phyloP scores from a whole-genome alignment of 768 basidiomycete genomes.

The Crassisporium funariophilum region DNA sequence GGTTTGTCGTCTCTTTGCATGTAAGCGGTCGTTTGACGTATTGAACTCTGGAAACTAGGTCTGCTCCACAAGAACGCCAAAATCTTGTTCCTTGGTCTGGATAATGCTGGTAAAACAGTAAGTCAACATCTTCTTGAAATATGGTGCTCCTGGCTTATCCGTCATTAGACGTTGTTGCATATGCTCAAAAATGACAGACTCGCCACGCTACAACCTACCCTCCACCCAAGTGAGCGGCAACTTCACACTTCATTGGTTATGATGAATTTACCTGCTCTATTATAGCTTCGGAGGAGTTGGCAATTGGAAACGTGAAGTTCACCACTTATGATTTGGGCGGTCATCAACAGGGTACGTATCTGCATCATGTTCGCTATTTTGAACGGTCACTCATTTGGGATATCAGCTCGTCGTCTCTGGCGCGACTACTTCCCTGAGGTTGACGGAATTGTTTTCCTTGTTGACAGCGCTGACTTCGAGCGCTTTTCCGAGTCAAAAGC shows the following conservation, averaged over 20 bases:
- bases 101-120: constrained; percentile 99
- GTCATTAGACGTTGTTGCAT: constrained; percentile 85
- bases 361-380: neutral
- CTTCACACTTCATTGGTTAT: constrained; percentile 5
- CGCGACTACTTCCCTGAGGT: constrained; percentile 99
- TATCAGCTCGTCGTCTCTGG: constrained; percentile 96
- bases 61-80: constrained; percentile 98
- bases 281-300: constrained; percentile 95
- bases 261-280: constrained; percentile 6
- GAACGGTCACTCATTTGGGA: neutral
- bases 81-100: constrained; percentile 97
- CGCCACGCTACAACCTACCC: constrained; percentile 95
- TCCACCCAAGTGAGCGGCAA: constrained; percentile 86
- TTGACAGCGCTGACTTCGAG: constrained; percentile 96
- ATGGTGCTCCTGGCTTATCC: constrained; percentile 6
- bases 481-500: constrained; percentile 96
- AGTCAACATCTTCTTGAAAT: constrained; percentile 22
- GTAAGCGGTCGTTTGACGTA: constrained; percentile 11
- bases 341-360: constrained; percentile 82
- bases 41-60: constrained; percentile 46
- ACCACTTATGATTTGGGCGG: constrained; percentile 98
- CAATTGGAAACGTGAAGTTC: constrained; percentile 99
- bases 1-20: constrained; percentile 52
- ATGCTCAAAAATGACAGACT: constrained; percentile 99
- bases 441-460: constrained; percentile 97